Evolutionary conservation across 2,329 filamentous ascomycete species (phyloP), one percentile per base, ranked within the genome.

Genomic region (Fusarium sp.): DNA sequence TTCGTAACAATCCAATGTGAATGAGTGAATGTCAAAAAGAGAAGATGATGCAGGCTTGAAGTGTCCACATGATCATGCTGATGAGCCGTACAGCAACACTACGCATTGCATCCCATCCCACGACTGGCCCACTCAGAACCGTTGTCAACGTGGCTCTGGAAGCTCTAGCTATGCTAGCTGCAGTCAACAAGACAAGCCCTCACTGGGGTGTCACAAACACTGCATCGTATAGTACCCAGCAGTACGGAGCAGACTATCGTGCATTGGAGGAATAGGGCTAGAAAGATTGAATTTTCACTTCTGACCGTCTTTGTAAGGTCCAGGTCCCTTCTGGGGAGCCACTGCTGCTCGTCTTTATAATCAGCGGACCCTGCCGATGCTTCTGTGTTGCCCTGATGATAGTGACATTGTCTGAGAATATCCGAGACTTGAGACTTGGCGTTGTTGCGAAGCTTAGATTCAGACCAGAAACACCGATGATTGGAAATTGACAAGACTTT

Each of bases 81-180:
- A 55, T 56, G 53, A 62, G 62, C 70, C 66, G 46, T 71, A 38
- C 29, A 39, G 36, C 44, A 54, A 59, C 27, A 52, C 45, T 27
- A 60, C 25, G n/a, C 27, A 59, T 39, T 13, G 35, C 35, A 57
- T 68, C 36, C 45, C 13, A 41, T 18, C 25, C 22, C 18, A 46
- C 36, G 25, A 35, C 33, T 66, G 52, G 58, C 49, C 70, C 70
- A 73, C 66, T 64, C 62, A 52, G 44, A 53, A 55, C 59, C 62
- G 70, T 71, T 73, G 52, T 46, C 62, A 73, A 72, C 70, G 70
- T 73, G 71, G 71, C 67, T 68, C 47, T 50, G 61, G 39, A 42
- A 39, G 45, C 49, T 65, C 46, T 52, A 54, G 41, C 25, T 45
- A 25, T 22, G 49, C 36, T 66, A 66, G 52, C 35, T 47, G 61